Conservation (phyloP, 768 basidiomycete species). For the Kwoniella heveanensis region DNA sequence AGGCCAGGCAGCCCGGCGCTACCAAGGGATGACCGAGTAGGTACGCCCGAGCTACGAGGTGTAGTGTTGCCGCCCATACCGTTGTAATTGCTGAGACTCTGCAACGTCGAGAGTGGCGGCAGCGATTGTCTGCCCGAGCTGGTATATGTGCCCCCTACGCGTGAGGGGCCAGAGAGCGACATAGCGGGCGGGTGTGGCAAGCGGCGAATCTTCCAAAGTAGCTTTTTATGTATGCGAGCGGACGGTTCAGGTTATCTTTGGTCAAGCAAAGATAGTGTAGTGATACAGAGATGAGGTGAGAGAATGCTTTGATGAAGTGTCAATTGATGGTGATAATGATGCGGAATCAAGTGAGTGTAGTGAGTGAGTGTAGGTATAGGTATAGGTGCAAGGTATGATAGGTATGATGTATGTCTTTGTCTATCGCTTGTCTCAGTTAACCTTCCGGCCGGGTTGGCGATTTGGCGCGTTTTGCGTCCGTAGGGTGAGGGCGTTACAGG, state of each 20-base stretch:
- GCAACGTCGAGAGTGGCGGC: constrained; percentile 3
- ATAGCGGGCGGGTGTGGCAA: neutral
- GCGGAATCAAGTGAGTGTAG: no score
- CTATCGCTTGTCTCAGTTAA: neutral
- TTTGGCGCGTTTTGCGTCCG: neutral
- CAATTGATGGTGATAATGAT: no score
- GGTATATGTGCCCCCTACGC: neutral
- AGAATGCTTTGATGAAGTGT: neutral
- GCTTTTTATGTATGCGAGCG: neutral
- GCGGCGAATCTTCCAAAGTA: no score
- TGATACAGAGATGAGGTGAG: no score
- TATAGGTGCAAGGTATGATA: no score
- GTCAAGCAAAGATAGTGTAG: no score
- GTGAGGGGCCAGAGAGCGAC: neutral
- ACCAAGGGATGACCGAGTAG: neutral
- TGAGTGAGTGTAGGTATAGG: no score
- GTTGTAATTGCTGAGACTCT: constrained; percentile 1
- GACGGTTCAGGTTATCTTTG: no score
- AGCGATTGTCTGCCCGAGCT: constrained; percentile 20
- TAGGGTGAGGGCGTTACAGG: no score
- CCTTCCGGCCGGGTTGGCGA: neutral
- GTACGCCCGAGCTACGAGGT: neutral
- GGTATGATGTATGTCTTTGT: neutral
- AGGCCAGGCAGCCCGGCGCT: neutral
- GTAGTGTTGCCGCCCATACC: neutral